These are phyloP conservation scores for Amaranthus palmeri DNA, from an alignment of 148 eudicot species.

Conservation along the genomic window DNA sequence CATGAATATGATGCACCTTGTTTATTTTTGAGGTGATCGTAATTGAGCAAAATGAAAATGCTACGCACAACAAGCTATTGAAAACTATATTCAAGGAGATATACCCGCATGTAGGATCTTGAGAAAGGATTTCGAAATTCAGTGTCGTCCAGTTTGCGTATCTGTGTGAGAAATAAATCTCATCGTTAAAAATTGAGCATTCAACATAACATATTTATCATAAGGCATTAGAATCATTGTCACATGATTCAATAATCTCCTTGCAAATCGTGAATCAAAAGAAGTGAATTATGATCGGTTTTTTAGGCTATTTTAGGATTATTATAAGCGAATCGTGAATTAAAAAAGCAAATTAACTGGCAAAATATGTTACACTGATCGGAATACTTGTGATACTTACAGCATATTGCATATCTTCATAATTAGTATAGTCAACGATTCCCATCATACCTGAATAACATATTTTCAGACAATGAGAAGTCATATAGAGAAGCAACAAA, in stretches of 20 bases:
- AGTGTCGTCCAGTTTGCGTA: slow-evolving; percentile 35
- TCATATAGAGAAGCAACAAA: neutral
- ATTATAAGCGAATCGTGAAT: too few species aligned
- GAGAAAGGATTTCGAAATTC: slow-evolving; percentile 36
- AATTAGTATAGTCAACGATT: slow-evolving; percentile 40
- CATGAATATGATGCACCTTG: neutral
- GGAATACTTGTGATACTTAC: slow-evolving; percentile 21
- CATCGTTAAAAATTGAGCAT: neutral
- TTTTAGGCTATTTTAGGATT: too few species aligned
- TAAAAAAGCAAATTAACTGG: too few species aligned
- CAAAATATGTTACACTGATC: too few species aligned
- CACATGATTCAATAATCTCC: too few species aligned
- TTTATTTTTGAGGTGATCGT: neutral
- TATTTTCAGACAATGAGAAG: neutral
- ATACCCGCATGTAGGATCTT: slow-evolving; percentile 30
- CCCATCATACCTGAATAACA: slow-evolving; percentile 35
- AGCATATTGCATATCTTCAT: slow-evolving; percentile 46
- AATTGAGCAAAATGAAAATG: neutral
- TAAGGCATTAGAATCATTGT: too few species aligned
- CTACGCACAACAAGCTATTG: neutral
- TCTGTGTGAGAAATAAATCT: slow-evolving; percentile 9
- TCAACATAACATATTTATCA: neutral
- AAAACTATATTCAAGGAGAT: neutral
- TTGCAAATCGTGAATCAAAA: too few species aligned
- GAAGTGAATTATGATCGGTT: too few species aligned